phyloP scores from a whole-genome alignment of 148 eudicot species.

The Rhododendron williamsianum region DNA sequence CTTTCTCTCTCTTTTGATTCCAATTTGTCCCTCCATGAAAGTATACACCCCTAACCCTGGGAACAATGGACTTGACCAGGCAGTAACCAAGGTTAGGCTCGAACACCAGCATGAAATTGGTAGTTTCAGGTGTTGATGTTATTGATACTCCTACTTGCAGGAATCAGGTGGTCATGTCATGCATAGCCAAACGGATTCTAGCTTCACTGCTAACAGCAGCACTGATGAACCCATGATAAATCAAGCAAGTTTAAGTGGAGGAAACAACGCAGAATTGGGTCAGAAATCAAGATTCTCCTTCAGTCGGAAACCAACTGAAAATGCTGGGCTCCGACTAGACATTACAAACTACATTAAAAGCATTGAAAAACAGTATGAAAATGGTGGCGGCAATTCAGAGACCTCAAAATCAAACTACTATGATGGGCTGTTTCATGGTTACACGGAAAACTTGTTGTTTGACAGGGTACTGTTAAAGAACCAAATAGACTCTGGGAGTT shows the following conservation, averaged over 20 bases:
- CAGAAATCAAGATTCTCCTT: slow-evolving; percentile 45
- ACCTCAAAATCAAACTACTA: slow-evolving; percentile 14
- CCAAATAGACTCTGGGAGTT: slow-evolving; percentile 71
- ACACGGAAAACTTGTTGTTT: slow-evolving; percentile 38
- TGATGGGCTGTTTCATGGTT: slow-evolving; percentile 27
- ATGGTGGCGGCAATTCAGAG: slow-evolving; percentile 21
- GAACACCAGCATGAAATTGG: background rate
- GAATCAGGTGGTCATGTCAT: slow-evolving; percentile 15
- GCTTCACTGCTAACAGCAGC: slow-evolving; percentile 24
- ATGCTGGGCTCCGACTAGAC: slow-evolving; percentile 37
- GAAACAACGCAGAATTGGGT: slow-evolving; percentile 9
- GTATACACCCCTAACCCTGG: background rate
- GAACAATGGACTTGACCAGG: background rate
- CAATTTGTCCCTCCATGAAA: background rate
- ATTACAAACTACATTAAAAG: slow-evolving; percentile 45
- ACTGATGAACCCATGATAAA: slow-evolving; percentile 17
- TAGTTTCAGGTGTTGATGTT: background rate
- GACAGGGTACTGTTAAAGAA: slow-evolving; percentile 49
- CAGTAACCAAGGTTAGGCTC: background rate
- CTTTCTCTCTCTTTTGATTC: background rate
- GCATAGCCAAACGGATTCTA: slow-evolving; percentile 23
- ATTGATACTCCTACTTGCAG: slow-evolving; percentile 23
- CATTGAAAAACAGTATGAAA: slow-evolving; percentile 32
- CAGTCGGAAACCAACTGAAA: slow-evolving; percentile 28
- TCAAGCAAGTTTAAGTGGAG: slow-evolving; percentile 17